Evolutionary conservation across 1,284 basidiomycete species (phyloP), one percentile per base, ranked within the genome.

Genomic region (Microstroma glucosiphilum): DNA sequence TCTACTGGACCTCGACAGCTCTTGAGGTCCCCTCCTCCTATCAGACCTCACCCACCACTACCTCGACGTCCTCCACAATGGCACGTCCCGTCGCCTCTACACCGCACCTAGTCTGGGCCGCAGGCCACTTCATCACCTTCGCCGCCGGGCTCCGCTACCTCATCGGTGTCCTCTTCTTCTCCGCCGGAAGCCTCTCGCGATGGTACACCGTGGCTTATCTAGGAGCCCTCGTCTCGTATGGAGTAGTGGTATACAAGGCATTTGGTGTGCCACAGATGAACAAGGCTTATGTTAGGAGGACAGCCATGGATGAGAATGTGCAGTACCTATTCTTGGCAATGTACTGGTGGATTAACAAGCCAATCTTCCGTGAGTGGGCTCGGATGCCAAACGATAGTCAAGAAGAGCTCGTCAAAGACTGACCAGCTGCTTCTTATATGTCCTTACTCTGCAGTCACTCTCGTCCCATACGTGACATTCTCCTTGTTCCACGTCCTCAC

Each of bases 221-320:
- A 42, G 78, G 76, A 40, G 77, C 77, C n/a, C 76, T 79, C 57
- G 63, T 78, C 61, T 73, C 71, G 62, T 80, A 79, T 64, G 77
- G 77, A 26, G 76, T 80, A 13, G 78, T 80, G 40, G 76, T 78
- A 26, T 80, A 80, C 69, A 79, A 79, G 62, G 71, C 70, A 41
- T 78, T 78, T 42, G 77, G 76, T 11, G 67, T 77, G 9, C 78
- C 78, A 13, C 77, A 77, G 46, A 66, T 75, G 56, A 76, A 71
- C 60, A 71, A 70, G 51, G 66, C 76, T 0, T 78, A 76, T 67
- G 63, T 80, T n/a, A 76, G 79, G 64, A 73, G 78, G 26, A 76
- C 77, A 0, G 60, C 73, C 19, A 76, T 80, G 73, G 78, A 80
- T 54, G 78, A 80, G 63, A 80, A 80, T 60, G 78, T 80, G 40